These are phyloP conservation scores for Fusarium compactum DNA, from an alignment of 2,329 filamentous ascomycete genomes.

Conservation along the genomic window DNA sequence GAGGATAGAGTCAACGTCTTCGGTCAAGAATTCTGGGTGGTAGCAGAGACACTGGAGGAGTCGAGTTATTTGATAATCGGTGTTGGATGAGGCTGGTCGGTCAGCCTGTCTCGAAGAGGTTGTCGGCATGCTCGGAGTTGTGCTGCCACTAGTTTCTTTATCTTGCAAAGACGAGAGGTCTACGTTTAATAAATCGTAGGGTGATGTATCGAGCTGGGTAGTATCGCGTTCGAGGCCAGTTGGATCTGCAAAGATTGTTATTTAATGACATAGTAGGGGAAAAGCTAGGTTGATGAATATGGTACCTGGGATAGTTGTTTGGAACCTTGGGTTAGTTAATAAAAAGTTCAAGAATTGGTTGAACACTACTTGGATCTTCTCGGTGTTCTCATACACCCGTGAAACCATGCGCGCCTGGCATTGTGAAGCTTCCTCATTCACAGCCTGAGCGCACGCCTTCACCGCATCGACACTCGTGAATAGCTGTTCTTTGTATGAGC, in stretches of 20 bases:
- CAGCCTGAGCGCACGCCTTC: neutral
- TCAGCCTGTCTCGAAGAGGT: neutral
- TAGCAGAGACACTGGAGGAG: neutral
- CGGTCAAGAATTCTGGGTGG: neutral
- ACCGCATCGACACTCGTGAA: neutral
- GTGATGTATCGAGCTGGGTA: accelerated
- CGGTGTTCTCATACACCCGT: neutral
- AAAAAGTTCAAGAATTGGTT: neutral
- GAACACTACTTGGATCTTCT: neutral
- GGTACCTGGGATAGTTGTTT: neutral
- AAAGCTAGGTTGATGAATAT: too few relatives aligned
- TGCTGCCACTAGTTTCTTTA: neutral
- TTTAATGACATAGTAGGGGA: too few relatives aligned
- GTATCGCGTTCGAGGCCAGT: neutral
- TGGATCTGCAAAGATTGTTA: neutral
- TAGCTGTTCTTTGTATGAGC: accelerated
- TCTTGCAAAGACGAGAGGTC: neutral
- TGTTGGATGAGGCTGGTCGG: neutral
- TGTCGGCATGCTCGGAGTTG: neutral
- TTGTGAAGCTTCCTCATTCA: neutral
- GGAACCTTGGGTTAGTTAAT: neutral
- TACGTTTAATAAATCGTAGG: neutral
- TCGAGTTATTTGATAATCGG: neutral
- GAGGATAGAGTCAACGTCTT: neutral
- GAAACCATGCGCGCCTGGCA: neutral